phyloP scores from a whole-genome alignment of 2,329 filamentous ascomycete species.

The Penicillium sp. region DNA sequence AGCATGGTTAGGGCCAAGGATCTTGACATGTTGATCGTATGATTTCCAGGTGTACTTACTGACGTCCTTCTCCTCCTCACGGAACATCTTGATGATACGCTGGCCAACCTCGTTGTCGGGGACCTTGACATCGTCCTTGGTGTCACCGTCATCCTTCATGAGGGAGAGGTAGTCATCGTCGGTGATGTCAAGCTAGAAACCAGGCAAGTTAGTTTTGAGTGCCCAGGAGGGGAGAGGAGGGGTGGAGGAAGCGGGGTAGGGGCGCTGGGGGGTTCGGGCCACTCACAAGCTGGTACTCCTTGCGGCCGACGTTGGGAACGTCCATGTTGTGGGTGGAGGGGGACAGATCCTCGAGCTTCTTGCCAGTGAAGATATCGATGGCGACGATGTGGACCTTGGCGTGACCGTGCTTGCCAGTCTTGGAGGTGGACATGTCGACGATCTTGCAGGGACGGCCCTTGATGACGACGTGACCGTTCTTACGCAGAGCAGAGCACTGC shows the following conservation, averaged over 20 bases:
- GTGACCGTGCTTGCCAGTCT: slow-evolving; percentile 99
- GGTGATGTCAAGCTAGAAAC: slow-evolving; percentile 79
- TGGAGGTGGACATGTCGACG: slow-evolving; percentile 99
- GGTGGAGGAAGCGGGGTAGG: slow-evolving; percentile 1
- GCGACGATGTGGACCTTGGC: slow-evolving; percentile 99
- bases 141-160: slow-evolving; percentile 82
- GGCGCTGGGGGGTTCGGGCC: background rate
- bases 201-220: background rate
- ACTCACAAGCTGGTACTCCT: slow-evolving; percentile 93
- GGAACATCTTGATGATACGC: slow-evolving; percentile 82
- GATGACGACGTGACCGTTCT: slow-evolving; percentile 99
- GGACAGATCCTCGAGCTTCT: slow-evolving; percentile 99
- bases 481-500: slow-evolving; percentile 99
- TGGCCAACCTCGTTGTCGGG: slow-evolving; percentile 88
- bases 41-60: slow-evolving; percentile 66
- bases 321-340: slow-evolving; percentile 89
- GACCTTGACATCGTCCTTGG: slow-evolving; percentile 94
- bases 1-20: slow-evolving; percentile 8
- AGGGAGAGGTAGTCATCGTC: slow-evolving; percentile 95
- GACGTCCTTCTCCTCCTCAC: slow-evolving; percentile 83
- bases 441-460: slow-evolving; percentile 99
- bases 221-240: background rate
- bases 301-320: slow-evolving; percentile 88
- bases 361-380: slow-evolving; percentile 98
- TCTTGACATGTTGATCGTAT: background rate